Percentiles rank a stretch among this genome's conserved stretches.
Evolutionary conservation across 345 rosid genomes (phyloP).

Genomic region (Odontarrhena argentea): DNA sequence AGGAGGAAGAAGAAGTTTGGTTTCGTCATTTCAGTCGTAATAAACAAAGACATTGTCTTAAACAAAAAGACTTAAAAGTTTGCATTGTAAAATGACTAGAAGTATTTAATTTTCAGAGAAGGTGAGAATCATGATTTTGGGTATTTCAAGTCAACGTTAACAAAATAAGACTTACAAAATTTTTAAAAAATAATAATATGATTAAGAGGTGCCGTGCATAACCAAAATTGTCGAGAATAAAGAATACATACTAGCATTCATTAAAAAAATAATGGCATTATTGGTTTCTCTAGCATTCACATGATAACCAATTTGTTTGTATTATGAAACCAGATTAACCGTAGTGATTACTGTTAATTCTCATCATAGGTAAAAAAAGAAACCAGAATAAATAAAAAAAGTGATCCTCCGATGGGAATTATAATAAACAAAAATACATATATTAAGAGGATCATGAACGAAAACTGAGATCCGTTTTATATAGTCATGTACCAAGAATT

Average conservation of each 20-base stretch:
- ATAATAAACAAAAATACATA: neutral
- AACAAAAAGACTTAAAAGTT: neutral
- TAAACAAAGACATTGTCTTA: constrained; percentile 21
- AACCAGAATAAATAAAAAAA: neutral
- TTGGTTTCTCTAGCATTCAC: constrained; percentile 9
- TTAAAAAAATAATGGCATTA: constrained; percentile 8
- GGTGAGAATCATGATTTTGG: constrained; percentile 13
- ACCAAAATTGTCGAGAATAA: neutral
- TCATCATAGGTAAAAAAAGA: neutral
- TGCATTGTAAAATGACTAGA: constrained; percentile 4
- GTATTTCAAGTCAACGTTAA: constrained; percentile 28
- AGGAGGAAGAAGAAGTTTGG: constrained; percentile 27
- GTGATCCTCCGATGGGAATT: neutral
- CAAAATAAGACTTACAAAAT: neutral
- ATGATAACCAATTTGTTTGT: constrained; percentile 13
- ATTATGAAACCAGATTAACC: neutral
- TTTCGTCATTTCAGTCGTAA: constrained; percentile 11
- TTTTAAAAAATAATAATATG: neutral
- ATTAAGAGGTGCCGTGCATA: constrained; percentile 25
- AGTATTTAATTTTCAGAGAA: neutral
- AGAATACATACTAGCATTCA: neutral
- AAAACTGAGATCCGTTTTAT: too few species aligned
- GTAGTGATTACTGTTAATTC: neutral
- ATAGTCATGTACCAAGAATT: too few species aligned
- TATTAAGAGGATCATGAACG: too few species aligned